Base-by-base conservation (phyloP, 2,329 filamentous ascomycete species). In the Scedosporium apiospermum region DNA sequence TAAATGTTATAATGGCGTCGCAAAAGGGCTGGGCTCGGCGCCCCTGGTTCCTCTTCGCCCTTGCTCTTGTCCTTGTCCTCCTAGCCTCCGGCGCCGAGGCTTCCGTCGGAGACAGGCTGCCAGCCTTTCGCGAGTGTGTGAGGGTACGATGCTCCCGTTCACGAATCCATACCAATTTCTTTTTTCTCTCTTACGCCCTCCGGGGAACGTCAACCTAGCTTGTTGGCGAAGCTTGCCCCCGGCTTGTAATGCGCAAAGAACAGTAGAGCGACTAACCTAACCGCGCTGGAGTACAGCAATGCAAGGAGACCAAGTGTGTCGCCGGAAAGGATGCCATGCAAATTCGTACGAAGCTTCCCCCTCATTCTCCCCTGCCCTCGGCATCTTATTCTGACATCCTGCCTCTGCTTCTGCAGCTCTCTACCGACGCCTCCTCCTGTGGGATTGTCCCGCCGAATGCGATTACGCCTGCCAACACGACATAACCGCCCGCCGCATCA, bases 391-490 rank as follows among this genome's bases (percentile, higher is more conserved):
- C 60, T 63, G 64, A 41, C 64, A 65, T 63, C 70, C 67, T 68
- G 42, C 67, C 63, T 38, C 58, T 16, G 7, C 41, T 57, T 38
- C 42, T 10, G 62, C 71, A 96, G 92, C 95, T 66, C 73, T 96
- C 68, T 85, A 90, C 75, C 92, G 88, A 73, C 90, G 90, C 65
- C 82, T 98, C 68, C 87, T 98, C 71, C 78, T 97, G 74, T 99
- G 95, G 95, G 87, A 86, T 73, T 99, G 95, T 78, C 85, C 89
- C 65, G 82, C 89, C 71, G 93, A 99, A 83, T 99, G 95, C 85
- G 93, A 99, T 80, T 96, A 99, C 79, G 88, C 90, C 65, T 99
- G 95, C 80, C 95, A 99, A 75, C 93, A 96, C 80, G 88, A 96
- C 73, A 82, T 96, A 64, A 98, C 95, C 63, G 76, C 84, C 68